Evolutionary conservation across 768 basidiomycete genomes (phyloP).

Genomic region (Termitomyces sp.): DNA sequence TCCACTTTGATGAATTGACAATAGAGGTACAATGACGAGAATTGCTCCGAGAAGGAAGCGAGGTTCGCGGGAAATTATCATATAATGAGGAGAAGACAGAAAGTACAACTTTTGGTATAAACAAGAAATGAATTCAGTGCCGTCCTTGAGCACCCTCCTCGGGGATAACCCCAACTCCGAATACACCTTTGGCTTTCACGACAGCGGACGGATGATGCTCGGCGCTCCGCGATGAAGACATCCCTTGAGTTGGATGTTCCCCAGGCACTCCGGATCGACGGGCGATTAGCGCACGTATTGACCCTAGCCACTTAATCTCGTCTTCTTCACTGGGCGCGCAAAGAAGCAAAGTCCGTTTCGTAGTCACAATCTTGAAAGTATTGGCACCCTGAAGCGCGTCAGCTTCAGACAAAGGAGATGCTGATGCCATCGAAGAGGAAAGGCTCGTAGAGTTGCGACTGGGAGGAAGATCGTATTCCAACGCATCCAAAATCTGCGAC

Average conservation of each 20-base stretch:
- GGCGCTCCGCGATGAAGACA: conserved; percentile 11
- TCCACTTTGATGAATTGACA: not conserved
- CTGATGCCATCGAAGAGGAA: conserved; percentile 21
- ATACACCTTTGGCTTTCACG: conserved; percentile 37
- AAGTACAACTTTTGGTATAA: conserved; percentile 1
- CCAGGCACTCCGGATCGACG: conserved; percentile 56
- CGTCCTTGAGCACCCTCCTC: conserved; percentile 17
- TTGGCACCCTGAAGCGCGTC: conserved; percentile 43
- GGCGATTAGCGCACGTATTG: conserved; percentile 86
- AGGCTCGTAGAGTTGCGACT: conserved; percentile 41
- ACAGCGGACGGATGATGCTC: conserved; percentile 13
- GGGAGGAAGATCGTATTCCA: conserved; percentile 73
- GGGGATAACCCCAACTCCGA: conserved; percentile 13
- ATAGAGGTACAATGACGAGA: not conserved
- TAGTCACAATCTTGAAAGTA: conserved; percentile 95
- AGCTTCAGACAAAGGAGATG: conserved; percentile 26
- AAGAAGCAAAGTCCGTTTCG: conserved; percentile 81
- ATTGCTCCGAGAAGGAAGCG: not conserved
- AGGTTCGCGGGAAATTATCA: not conserved
- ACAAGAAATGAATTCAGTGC: conserved; percentile 8
- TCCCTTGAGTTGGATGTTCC: conserved; percentile 25
- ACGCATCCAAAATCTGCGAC: conserved; percentile 80
- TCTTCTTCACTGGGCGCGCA: conserved; percentile 97
- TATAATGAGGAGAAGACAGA: not conserved
- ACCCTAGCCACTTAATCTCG: conserved; percentile 97